phyloP scores from a whole-genome alignment of 225 moss, liverwort and hornwort species.

The Neckera pumila region DNA sequence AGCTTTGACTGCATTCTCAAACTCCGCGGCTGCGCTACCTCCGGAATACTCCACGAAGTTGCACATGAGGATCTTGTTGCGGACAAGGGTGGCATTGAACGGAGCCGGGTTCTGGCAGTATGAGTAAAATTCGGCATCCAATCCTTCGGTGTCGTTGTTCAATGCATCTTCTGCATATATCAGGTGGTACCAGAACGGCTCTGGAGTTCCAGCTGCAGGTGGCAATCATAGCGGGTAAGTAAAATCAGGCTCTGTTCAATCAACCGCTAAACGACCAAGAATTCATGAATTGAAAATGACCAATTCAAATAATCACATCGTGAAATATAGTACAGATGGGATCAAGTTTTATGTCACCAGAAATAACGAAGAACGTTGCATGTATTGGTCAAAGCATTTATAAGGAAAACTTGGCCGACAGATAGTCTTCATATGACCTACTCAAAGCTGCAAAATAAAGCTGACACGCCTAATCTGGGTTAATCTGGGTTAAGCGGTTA shows the following conservation, averaged over 20 bases:
- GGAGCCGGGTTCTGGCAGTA: conserved; percentile 79
- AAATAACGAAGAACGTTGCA: background rate
- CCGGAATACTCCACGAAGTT: conserved; percentile 94
- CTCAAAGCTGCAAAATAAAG: background rate
- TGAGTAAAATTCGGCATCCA: conserved; percentile 84
- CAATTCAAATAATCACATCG: background rate
- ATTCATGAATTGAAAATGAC: background rate
- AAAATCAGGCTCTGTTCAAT: background rate
- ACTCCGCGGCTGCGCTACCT: conserved; percentile 67
- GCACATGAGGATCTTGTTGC: conserved; percentile 67
- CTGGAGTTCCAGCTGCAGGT: conserved; percentile 66
- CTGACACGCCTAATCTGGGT: background rate
- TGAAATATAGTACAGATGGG: background rate
- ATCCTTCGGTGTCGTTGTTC: conserved; percentile 38
- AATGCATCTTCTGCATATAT: conserved; percentile 78
- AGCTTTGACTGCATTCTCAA: conserved; percentile 68
- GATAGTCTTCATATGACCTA: background rate
- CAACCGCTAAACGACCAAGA: too few relatives aligned
- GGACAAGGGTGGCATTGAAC: conserved; percentile 52
- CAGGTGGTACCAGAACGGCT: conserved; percentile 37
- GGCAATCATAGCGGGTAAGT: background rate
- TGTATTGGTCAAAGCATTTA: background rate
- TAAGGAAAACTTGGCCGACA: background rate
- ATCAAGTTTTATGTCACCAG: background rate
- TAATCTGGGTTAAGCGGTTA: background rate